Percentiles rank a stretch among this genome's conserved stretches.
Conservation (phyloP, 768 basidiomycete species). For the Leccinum disarticulatum region DNA sequence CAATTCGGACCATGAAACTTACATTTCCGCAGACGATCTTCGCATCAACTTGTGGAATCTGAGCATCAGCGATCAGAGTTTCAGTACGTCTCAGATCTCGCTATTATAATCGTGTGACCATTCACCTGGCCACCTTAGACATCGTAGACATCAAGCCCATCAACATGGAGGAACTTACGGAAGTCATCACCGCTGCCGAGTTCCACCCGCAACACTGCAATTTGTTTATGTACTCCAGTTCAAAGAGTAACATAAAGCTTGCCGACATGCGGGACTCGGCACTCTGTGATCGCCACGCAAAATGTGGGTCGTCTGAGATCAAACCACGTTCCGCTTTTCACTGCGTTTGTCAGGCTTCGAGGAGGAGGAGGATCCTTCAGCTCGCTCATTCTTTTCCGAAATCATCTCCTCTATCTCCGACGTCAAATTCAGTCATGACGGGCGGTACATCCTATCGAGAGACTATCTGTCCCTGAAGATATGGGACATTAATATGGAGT, state of each 20-base stretch:
- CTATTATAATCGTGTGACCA: conserved; percentile 3
- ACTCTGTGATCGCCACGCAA: conserved; percentile 92
- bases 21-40: conserved; percentile 98
- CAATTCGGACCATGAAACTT: conserved; percentile 99
- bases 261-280: conserved; percentile 99
- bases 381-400: conserved; percentile 98
- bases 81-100: conserved; percentile 65
- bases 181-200: conserved; percentile 99
- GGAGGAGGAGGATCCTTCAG: conserved; percentile 96
- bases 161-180: conserved; percentile 99
- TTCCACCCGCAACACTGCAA: conserved; percentile 98
- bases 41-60: conserved; percentile 98
- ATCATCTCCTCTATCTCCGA: conserved; percentile 99
- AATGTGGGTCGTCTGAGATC: conserved; percentile 60
- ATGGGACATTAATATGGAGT: conserved; percentile 99
- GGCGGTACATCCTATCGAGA: conserved; percentile 92
- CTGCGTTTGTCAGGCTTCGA: conserved; percentile 73
- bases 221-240: conserved; percentile 99
- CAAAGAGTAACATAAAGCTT: conserved; percentile 99
- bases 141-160: conserved; percentile 99
- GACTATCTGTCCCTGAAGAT: conserved; percentile 98
- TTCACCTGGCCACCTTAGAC: conserved; percentile 49
- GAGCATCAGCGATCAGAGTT: conserved; percentile 97
- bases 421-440: conserved; percentile 98
- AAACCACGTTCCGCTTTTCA: conserved; percentile 8